Base-by-base conservation (phyloP, 192 early-diverging fungal genomes). In the Gigaspora rosea region DNA sequence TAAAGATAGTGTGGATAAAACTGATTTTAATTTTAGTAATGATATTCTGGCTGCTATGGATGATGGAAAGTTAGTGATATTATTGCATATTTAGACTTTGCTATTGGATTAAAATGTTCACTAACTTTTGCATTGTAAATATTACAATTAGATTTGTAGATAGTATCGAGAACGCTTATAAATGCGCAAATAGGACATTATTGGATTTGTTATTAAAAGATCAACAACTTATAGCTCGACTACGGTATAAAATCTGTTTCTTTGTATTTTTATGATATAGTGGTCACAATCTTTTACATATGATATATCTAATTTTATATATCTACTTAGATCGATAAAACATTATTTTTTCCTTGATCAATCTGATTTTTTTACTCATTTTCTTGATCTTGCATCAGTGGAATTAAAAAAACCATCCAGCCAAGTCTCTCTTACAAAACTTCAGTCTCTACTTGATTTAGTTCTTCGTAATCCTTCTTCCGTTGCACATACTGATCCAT, bases 351-450 rank as follows among this genome's bases (percentile, higher is more conserved):
- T 99, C 70, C 86, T 98, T 73, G 94, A 97, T 79, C 94, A 94
- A 79, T 94, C 94, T 0, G 98, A 99, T 78, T 99, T 93, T 78
- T 81, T 99, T 58, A 94, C 91, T 2, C 96, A 96, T 56, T 99
- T 99, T 80, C 78, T 99, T 57, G 98, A 99, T 79, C 83, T 98
- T 46, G 95, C 95, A 15, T 85, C 85, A 20, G 82, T 80, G 15
- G 93, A 97, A 76, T 79, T 97, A n/a, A 87, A 90, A 54, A 87
- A 90, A 48, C 92, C 95, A 11, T 84, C 88, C 35, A 80, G 81
- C 27, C 86, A 93, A 8, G 90, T 97, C 8, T 84, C 90, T 4
- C 51, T 93, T 6, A 91, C 88, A 2, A 90, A 91, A 33, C 81
- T 99, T 12, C 92, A 92, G 78, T 93, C 94, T 4, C 86, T 97